Percentiles rank a stretch among this genome's conserved stretches.
These are phyloP conservation scores for Candida pini DNA, from an alignment of 805 yeast genomes.

Conservation along the genomic window DNA sequence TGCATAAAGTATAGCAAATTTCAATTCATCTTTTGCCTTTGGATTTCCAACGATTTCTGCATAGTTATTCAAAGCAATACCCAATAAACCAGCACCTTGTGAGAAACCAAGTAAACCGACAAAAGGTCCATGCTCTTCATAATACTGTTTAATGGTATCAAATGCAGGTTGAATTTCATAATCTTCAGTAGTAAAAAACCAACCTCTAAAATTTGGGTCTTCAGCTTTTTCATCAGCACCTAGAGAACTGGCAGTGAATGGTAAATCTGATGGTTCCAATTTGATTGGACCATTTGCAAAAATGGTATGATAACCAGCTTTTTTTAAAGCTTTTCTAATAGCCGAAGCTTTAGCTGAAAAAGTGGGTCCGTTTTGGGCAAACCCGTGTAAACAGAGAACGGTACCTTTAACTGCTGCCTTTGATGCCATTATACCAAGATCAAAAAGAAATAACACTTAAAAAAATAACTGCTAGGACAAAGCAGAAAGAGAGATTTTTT, in stretches of 20 bases:
- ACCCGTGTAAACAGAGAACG: conserved; percentile 87
- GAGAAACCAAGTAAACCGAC: conserved; percentile 88
- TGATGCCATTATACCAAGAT: conserved; percentile 18
- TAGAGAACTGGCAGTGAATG: conserved; percentile 49
- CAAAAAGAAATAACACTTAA: no score
- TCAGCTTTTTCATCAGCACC: conserved; percentile 38
- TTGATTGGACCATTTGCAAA: conserved; percentile 76
- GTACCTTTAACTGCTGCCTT: conserved; percentile 33
- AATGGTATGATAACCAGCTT: conserved; percentile 59
- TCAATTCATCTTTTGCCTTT: conserved; percentile 39
- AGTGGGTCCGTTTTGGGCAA: conserved; percentile 74
- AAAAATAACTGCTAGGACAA: no score
- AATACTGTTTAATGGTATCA: conserved; percentile 42
- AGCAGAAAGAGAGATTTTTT: no score
- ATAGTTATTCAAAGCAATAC: conserved; percentile 58
- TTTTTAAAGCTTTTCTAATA: conserved; percentile 66
- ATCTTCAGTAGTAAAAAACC: conserved; percentile 60
- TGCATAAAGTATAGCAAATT: conserved; percentile 72
- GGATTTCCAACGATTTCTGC: conserved; percentile 44
- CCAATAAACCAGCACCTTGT: conserved; percentile 89
- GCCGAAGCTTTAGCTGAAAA: conserved; percentile 90
- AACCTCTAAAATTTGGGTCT: conserved; percentile 41
- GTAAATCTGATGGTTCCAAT: conserved; percentile 65
- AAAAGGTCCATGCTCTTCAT: conserved; percentile 68
- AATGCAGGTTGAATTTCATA: conserved; percentile 36